Evolutionary conservation across 257 asterid species (phyloP).

Genomic region (Forsythia suspensa): DNA sequence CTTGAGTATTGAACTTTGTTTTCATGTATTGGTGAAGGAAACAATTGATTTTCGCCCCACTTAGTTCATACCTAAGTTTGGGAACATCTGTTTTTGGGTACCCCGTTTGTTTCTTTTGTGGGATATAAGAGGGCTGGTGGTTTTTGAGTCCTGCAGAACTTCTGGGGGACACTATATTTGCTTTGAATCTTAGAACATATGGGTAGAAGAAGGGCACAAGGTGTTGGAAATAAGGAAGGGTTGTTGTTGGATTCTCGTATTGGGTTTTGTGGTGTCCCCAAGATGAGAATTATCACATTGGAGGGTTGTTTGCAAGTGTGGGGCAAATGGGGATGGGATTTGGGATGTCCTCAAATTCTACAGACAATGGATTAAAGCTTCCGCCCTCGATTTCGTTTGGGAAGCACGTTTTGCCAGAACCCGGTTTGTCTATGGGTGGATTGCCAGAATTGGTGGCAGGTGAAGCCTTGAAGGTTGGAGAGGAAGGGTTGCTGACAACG

Average conservation of each 20-base stretch:
- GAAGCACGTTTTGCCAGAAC: conserved; percentile 29
- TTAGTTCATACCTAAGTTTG: not conserved
- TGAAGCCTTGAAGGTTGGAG: conserved; percentile 20
- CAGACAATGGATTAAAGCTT: conserved; percentile 28
- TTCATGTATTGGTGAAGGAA: not conserved
- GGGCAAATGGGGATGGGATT: conserved; percentile 44
- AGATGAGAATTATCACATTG: conserved; percentile 29
- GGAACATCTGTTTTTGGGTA: not conserved
- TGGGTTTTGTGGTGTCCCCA: conserved; percentile 46
- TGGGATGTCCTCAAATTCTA: conserved; percentile 33
- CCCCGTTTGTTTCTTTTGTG: not conserved
- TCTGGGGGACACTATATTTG: not conserved
- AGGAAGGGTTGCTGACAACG: conserved; percentile 21
- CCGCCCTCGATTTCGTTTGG: conserved; percentile 17
- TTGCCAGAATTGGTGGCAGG: conserved; percentile 25
- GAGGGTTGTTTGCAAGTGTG: conserved; percentile 51
- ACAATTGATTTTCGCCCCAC: conserved; percentile 3
- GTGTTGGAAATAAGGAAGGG: conserved; percentile 10
- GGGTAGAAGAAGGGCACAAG: conserved; percentile 30
- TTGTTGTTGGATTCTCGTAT: conserved; percentile 31
- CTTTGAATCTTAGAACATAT: conserved; percentile 11
- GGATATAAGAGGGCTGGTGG: not conserved
- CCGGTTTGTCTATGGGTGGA: conserved; percentile 25
- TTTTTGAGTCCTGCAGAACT: not conserved
- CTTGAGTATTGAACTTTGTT: not conserved